phyloP scores from a whole-genome alignment of 495 filamentous ascomycete species.

The Mytilinidion resinicola region DNA sequence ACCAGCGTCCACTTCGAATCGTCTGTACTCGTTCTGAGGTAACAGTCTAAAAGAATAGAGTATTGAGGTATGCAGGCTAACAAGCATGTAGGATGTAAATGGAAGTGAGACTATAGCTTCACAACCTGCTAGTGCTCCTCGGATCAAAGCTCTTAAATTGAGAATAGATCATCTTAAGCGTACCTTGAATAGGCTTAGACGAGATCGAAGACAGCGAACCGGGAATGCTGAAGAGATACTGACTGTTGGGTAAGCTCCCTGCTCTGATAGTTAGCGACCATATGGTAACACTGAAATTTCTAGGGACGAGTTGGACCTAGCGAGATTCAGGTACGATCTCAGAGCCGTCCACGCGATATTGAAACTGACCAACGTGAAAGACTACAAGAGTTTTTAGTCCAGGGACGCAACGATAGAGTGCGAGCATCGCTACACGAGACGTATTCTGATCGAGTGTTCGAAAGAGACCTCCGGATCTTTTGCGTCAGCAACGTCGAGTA shows the following conservation, averaged over 20 bases:
- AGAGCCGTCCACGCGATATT: too few species aligned
- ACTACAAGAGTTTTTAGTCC: conserved; percentile 13
- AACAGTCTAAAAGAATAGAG: neutral
- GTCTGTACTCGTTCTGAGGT: conserved; percentile 20
- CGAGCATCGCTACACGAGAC: conserved; percentile 7
- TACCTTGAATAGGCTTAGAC: too few species aligned
- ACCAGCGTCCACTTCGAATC: conserved; percentile 18
- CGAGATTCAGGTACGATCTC: too few species aligned
- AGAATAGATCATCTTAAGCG: conserved; percentile 12
- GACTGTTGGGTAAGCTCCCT: too few species aligned
- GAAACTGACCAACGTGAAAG: neutral
- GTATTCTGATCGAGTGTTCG: conserved; percentile 4
- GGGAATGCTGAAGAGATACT: too few species aligned
- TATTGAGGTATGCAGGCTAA: neutral
- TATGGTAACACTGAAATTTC: too few species aligned
- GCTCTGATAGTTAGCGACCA: too few species aligned
- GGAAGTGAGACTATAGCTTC: conserved; percentile 2
- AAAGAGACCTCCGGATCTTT: conserved; percentile 15
- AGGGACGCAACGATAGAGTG: conserved; percentile 12
- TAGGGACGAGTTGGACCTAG: too few species aligned
- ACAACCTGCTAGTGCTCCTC: neutral
- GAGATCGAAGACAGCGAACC: too few species aligned
- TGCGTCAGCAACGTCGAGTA: conserved; percentile 19
- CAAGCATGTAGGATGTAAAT: neutral
- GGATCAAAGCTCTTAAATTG: conserved; percentile 5